A percentile compares a stretch with the other conserved stretches of the same genome.
Evolutionary conservation across 2,329 filamentous ascomycete genomes (phyloP).

Genomic region (Penicillium sp.): DNA sequence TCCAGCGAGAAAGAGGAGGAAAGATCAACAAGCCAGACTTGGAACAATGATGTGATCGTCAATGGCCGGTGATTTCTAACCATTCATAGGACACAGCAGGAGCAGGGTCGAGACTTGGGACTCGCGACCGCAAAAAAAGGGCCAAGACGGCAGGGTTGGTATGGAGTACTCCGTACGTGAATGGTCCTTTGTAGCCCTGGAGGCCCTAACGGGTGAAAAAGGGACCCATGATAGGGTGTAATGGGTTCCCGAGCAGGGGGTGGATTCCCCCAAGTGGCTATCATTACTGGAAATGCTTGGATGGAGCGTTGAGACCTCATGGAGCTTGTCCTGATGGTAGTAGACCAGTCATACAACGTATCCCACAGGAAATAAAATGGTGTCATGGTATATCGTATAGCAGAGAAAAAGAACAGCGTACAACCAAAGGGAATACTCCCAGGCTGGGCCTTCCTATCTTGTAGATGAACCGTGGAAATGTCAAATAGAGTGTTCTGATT

Average conservation of each 20-base stretch:
- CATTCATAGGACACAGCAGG: conserved; percentile 9
- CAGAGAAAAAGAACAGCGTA: background rate
- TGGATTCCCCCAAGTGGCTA: conserved; percentile 19
- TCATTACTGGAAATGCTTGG: conserved; percentile 26
- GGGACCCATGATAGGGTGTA: conserved; percentile 9
- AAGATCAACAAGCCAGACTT: conserved; percentile 10
- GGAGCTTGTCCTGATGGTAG: conserved; percentile 9
- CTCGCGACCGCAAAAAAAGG: conserved; percentile 7
- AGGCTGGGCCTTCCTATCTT: background rate
- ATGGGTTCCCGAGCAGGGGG: conserved; percentile 11
- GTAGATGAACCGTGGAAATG: conserved; percentile 2
- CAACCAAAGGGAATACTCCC: too few relatives aligned
- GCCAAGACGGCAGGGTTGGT: conserved; percentile 13
- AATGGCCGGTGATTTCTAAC: background rate
- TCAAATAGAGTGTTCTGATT: conserved; percentile 1
- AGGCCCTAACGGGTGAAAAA: conserved; percentile 17
- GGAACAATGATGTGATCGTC: conserved; percentile 7
- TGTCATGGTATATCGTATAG: background rate
- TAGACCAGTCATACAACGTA: background rate
- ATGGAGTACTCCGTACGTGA: background rate
- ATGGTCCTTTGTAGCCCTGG: background rate
- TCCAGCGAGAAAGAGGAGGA: background rate
- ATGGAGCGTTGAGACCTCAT: conserved; percentile 1
- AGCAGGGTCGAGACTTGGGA: background rate
- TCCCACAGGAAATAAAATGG: background rate